Percentiles rank a stretch among this genome's conserved stretches.
Evolutionary conservation across 208 protist genomes (phyloP).

Genomic region (Acanthamoeba sp.): DNA sequence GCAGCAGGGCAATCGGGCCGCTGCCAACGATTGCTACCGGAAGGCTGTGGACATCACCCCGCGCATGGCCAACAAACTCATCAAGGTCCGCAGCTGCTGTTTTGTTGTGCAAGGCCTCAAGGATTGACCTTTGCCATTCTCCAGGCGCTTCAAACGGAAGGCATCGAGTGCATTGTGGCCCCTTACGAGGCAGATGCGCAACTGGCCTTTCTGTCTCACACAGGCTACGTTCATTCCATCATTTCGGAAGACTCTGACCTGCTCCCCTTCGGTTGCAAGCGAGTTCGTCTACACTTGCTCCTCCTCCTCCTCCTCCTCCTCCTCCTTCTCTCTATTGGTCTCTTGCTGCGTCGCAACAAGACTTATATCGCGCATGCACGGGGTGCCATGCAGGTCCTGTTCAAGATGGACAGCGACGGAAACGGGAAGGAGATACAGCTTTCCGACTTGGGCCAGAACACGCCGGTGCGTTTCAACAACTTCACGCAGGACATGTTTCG

Average conservation of each 20-base stretch:
- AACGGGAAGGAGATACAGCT: constrained; percentile 82
- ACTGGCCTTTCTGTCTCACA: constrained; percentile 95
- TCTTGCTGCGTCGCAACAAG: too few species aligned
- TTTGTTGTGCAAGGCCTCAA: neutral
- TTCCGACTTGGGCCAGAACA: constrained; percentile 73
- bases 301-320: neutral
- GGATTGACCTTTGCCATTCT: neutral
- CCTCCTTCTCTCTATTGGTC: too few species aligned
- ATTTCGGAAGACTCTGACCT: constrained; percentile 99
- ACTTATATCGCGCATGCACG: too few species aligned
- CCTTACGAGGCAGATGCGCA: constrained; percentile 99
- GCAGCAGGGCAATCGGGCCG: constrained; percentile 81
- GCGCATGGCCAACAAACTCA: constrained; percentile 90
- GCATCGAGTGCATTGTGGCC: constrained; percentile 95
- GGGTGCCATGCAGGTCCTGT: constrained; percentile 81
- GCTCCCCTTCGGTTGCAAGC: constrained; percentile 94
- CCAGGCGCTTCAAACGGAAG: constrained; percentile 77
- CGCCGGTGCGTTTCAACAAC: constrained; percentile 75
- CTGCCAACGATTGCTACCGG: constrained; percentile 88
- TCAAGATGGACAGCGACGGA: constrained; percentile 90
- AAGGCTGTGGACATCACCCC: constrained; percentile 92
- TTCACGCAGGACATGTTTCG: constrained; percentile 94
- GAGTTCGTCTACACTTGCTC: constrained; percentile 78
- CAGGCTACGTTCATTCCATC: constrained; percentile 94
- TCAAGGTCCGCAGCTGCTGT: constrained; percentile 75